Evolutionary conservation across 768 basidiomycete species (phyloP).

Genomic region (Tephrocybe sp.): DNA sequence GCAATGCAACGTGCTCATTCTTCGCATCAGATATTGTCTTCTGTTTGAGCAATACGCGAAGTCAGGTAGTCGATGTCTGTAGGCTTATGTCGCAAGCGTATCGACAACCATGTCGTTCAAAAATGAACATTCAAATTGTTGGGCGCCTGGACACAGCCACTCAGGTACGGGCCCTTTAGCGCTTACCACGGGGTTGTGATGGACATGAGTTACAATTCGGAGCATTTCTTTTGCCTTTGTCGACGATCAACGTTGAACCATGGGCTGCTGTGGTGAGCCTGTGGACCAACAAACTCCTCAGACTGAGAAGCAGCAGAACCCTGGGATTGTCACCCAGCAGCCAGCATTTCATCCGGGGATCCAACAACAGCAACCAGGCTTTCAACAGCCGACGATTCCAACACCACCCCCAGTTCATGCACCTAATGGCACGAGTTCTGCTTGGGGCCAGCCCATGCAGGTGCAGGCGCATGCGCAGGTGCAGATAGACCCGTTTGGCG

Average conservation of each 20-base stretch:
- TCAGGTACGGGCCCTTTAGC: conserved; percentile 20
- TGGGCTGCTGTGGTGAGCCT: conserved; percentile 69
- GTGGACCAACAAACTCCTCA: conserved; percentile 30
- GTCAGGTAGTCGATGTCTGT: not conserved
- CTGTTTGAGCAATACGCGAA: too few relatives aligned
- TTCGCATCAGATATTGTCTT: too few relatives aligned
- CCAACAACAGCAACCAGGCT: conserved; percentile 37
- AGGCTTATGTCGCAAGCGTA: too few relatives aligned
- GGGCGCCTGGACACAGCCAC: conserved; percentile 23
- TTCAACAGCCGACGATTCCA: conserved; percentile 40
- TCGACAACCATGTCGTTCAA: too few relatives aligned
- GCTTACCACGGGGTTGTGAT: conserved; percentile 9
- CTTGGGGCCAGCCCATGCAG: conserved; percentile 37
- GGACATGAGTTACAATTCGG: conserved; percentile 8
- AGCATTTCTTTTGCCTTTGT: conserved; percentile 2
- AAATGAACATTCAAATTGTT: not conserved
- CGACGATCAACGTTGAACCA: conserved; percentile 25
- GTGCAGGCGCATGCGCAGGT: conserved; percentile 30
- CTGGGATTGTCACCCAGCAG: conserved; percentile 47
- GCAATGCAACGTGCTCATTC: too few relatives aligned
- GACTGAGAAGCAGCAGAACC: conserved; percentile 21
- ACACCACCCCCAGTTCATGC: conserved; percentile 20
- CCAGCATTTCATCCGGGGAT: conserved; percentile 39
- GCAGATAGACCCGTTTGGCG: conserved; percentile 29
- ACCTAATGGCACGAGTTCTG: conserved; percentile 16